Evolutionary conservation across 1,284 basidiomycete genomes (phyloP).

Genomic region (Leccinum pallidistipes): DNA sequence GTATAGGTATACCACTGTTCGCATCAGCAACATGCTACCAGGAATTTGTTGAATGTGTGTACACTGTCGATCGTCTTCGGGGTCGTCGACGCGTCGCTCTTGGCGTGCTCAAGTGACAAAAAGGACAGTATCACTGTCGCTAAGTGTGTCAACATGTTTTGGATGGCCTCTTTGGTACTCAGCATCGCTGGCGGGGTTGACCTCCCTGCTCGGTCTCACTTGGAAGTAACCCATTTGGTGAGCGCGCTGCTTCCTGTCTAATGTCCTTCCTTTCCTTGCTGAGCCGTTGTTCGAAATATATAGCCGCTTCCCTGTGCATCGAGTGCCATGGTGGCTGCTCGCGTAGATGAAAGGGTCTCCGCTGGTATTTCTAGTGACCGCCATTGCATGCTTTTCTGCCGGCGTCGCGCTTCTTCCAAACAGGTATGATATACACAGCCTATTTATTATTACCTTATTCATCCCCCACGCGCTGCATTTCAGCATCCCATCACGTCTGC

Average conservation of each 20-base stretch:
- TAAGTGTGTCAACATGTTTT: constrained; percentile 54
- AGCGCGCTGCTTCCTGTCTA: constrained; percentile 5
- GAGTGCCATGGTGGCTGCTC: constrained; percentile 50
- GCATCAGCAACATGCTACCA: constrained; percentile 39
- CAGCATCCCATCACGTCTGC: constrained; percentile 60
- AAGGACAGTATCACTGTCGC: constrained; percentile 17
- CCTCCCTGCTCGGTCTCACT: constrained; percentile 50
- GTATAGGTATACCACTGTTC: constrained; percentile 45
- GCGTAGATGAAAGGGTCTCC: constrained; percentile 62
- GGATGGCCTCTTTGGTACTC: constrained; percentile 61
- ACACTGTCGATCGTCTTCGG: constrained; percentile 62
- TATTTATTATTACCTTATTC: background rate
- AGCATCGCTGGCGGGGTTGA: constrained; percentile 53
- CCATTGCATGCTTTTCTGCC: constrained; percentile 56
- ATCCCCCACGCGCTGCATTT: constrained; percentile 2
- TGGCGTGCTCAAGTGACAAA: constrained; percentile 46
- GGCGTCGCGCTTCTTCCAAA: constrained; percentile 47
- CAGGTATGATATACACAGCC: constrained; percentile 36
- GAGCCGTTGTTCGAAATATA: background rate
- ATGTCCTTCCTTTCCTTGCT: background rate
- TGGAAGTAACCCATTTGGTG: constrained; percentile 66
- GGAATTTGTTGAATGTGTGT: constrained; percentile 52
- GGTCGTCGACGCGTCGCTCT: constrained; percentile 52
- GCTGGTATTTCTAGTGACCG: constrained; percentile 54
- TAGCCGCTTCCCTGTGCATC: constrained; percentile 54